phyloP scores from a whole-genome alignment of 192 early-diverging fungal genomes.

The Powellomyces hirtus region DNA sequence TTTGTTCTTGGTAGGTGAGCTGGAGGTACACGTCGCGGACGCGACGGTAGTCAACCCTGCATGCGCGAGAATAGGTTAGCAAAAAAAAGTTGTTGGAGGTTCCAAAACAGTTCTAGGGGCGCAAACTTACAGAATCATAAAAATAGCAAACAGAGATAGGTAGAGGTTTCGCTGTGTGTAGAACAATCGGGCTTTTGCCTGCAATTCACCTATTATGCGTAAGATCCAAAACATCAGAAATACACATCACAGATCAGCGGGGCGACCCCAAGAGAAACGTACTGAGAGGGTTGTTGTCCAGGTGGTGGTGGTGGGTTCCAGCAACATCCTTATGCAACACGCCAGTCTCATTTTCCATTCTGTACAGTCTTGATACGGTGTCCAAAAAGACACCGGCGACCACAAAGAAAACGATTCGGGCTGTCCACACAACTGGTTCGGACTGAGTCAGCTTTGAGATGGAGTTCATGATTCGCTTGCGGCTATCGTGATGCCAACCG shows the following conservation, averaged over 20 bases:
- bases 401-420: slow-evolving; percentile 40
- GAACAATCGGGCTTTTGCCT: slow-evolving; percentile 33
- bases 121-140: slow-evolving; percentile 45
- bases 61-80: not conserved
- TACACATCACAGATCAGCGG: no score
- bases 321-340: no score
- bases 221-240: not conserved
- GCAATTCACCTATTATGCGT: slow-evolving; percentile 14
- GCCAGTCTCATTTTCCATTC: slow-evolving; percentile 35
- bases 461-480: slow-evolving; percentile 40
- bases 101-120: not conserved
- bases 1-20: slow-evolving; percentile 27
- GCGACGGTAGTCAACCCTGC: slow-evolving; percentile 44
- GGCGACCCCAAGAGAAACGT: no score
- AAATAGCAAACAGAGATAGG: slow-evolving; percentile 46
- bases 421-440: slow-evolving; percentile 41
- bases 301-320: no score
- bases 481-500: slow-evolving; percentile 3
- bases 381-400: slow-evolving; percentile 47
- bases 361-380: slow-evolving; percentile 40
- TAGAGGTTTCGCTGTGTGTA: slow-evolving; percentile 54
- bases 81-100: not conserved
- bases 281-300: not conserved
- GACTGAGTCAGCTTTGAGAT: slow-evolving; percentile 19
- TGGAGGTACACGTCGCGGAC: slow-evolving; percentile 46